Percentiles rank a stretch among this genome's conserved stretches.
These are phyloP conservation scores for Scleroderma bovista DNA, from an alignment of 768 basidiomycete genomes.

Conservation along the genomic window DNA sequence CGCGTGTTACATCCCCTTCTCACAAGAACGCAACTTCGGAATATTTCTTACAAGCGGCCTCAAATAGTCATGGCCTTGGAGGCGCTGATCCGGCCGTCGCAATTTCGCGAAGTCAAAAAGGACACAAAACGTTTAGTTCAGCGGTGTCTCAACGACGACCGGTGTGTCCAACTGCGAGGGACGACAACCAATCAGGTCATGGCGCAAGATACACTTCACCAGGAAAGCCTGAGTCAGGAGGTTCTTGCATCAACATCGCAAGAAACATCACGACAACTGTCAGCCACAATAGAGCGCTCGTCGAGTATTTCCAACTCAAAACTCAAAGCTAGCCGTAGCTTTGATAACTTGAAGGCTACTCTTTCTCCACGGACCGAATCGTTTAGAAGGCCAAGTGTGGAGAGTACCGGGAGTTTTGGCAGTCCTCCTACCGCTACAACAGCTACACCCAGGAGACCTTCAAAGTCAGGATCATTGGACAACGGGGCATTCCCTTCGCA, in stretches of 20 bases:
- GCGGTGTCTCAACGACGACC: constrained; percentile 80
- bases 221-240: constrained; percentile 42
- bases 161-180: constrained; percentile 71
- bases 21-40: constrained; percentile 85
- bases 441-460: constrained; percentile 15
- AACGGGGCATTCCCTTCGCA: constrained; percentile 14
- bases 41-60: constrained; percentile 84
- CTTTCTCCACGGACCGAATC: constrained; percentile 29
- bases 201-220: constrained; percentile 26
- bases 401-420: constrained; percentile 30
- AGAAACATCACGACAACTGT: constrained; percentile 17
- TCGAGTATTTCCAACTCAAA: constrained; percentile 32
- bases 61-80: constrained; percentile 84
- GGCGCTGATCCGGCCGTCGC: constrained; percentile 63
- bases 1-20: constrained; percentile 94
- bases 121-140: constrained; percentile 92
- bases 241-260: constrained; percentile 35
- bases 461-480: constrained; percentile 24
- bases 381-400: constrained; percentile 36
- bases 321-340: constrained; percentile 63
- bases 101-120: constrained; percentile 76
- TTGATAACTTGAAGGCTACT: constrained; percentile 45
- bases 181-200: constrained; percentile 24
- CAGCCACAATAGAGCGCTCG: constrained; percentile 12
- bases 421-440: constrained; percentile 19